Evolutionary conservation across 1,284 basidiomycete genomes (phyloP), one percentile per base, ranked within the genome.

Genomic region (Heterobasidion occidentale): DNA sequence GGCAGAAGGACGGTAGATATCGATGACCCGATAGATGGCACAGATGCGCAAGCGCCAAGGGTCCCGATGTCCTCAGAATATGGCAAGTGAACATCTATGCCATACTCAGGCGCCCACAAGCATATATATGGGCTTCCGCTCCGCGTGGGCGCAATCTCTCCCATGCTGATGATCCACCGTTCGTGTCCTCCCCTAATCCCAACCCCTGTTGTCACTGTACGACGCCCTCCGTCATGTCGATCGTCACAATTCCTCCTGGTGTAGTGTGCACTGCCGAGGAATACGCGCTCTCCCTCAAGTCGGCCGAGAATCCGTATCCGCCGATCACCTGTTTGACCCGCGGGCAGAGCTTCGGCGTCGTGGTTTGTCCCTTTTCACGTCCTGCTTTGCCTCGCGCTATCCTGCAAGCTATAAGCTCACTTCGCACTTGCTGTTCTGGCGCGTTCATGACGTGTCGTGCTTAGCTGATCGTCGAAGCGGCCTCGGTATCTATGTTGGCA

Each of bases 231-330:
- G 11, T 42, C 38, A 42, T 42, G 38, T 42, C 38, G 38, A n/a
- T 42, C n/a, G 27, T 27, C 27, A 27, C 27, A 4, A 3, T n/a
- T 4, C 38, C 38, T n/a, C 38, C 38, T 12, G 47, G 47, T 14
- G 15, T 53, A 34, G 47, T 61, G 59, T 54, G 58, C 52, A 50
- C 36, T n/a, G 35, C 36, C 19, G 52, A 53, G 15, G 52, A 53
- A 45, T 45, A 44, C 19, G 52, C 52, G 14, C 42, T 45, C 36
- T 53, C 52, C 9, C 3, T 45, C 17, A 27, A 11, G 19, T 44
- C 52, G 11, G 12, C 52, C 9, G 42, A n/a, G 11, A 42, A 42
- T 42, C 38, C 38, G 38, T 42, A 42, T 42, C 38, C 38, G 38
- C 38, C 38, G 7, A 45, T 46, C 51, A n/a, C 20, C 33, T 54